phyloP scores from a whole-genome alignment of 176 grass and related monocot genomes.

The Puccinellia tenuiflora region DNA sequence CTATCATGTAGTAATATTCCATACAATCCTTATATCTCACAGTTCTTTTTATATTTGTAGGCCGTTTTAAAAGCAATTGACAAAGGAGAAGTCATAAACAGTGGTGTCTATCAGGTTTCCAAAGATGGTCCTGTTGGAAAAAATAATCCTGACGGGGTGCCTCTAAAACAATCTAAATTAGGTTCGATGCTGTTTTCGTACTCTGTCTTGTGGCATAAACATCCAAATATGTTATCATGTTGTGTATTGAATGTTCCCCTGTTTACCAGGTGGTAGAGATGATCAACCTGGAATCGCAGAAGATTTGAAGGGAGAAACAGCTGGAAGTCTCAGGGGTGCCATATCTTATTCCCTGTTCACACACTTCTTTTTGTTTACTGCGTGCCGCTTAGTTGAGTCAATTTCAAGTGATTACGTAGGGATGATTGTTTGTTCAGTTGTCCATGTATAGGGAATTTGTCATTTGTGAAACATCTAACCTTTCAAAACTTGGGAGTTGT shows the following conservation, averaged over 20 bases:
- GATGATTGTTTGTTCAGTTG: background rate
- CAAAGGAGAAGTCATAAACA: slow-evolving; percentile 87
- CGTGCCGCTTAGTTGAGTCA: background rate
- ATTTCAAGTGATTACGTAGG: slow-evolving; percentile 12
- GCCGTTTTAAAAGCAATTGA: slow-evolving; percentile 90
- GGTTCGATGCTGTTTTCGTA: slow-evolving; percentile 1
- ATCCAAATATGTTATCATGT: background rate
- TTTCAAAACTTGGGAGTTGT: slow-evolving; percentile 5
- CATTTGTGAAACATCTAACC: background rate
- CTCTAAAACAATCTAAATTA: slow-evolving; percentile 45
- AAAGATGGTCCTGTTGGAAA: slow-evolving; percentile 82
- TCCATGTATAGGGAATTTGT: background rate
- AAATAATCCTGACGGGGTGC: slow-evolving; percentile 32
- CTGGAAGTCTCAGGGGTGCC: slow-evolving; percentile 17
- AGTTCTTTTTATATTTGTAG: slow-evolving; percentile 35
- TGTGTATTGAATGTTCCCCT: background rate
- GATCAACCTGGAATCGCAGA: slow-evolving; percentile 50
- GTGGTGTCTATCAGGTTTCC: slow-evolving; percentile 63
- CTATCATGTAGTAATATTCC: background rate
- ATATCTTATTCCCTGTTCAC: background rate
- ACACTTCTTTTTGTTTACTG: slow-evolving; percentile 6
- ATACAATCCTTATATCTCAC: slow-evolving; percentile 22
- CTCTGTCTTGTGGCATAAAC: background rate
- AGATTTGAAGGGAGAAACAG: slow-evolving; percentile 46
- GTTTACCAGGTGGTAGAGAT: slow-evolving; percentile 43